Conservation (phyloP, 257 asterid genomes). For the Solanum dulcamara region DNA sequence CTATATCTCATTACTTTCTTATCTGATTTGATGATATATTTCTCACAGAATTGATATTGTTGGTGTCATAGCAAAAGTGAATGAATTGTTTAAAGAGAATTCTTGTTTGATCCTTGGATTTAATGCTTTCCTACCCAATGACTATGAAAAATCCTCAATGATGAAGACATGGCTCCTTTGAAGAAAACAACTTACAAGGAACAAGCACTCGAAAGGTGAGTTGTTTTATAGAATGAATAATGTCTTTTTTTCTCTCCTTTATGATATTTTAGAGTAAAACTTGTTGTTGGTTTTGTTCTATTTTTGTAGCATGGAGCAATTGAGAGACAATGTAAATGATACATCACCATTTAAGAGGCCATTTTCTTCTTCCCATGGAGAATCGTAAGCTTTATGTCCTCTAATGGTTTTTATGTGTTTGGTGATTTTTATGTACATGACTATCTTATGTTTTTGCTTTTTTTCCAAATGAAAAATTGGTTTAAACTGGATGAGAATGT, state of each 20-base stretch:
- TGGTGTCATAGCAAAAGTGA: too few relatives aligned
- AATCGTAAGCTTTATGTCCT: conserved; percentile 47
- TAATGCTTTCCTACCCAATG: too few relatives aligned
- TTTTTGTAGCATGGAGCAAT: conserved; percentile 62
- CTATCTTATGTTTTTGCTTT: too few relatives aligned
- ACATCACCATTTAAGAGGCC: conserved; percentile 72
- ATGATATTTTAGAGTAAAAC: neutral
- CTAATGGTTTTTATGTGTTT: neutral
- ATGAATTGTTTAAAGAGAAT: too few relatives aligned
- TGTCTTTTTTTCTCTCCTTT: neutral
- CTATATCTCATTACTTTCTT: too few relatives aligned
- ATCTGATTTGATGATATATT: too few relatives aligned
- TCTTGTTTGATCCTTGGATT: too few relatives aligned
- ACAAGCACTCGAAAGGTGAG: neutral
- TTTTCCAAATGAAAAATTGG: neutral
- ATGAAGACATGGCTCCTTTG: too few relatives aligned
- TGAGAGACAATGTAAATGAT: conserved; percentile 47
- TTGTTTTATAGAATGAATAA: neutral
- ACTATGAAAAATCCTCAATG: too few relatives aligned
- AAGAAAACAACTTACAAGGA: neutral
- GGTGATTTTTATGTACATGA: neutral
- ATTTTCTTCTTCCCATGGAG: conserved; percentile 50
- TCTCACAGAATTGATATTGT: too few relatives aligned
- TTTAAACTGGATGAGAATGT: too few relatives aligned
- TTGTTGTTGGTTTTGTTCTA: neutral